Conservation (phyloP, 1,139 yeast genomes). For the Hyphopichia wangnamkhiaoensis region DNA sequence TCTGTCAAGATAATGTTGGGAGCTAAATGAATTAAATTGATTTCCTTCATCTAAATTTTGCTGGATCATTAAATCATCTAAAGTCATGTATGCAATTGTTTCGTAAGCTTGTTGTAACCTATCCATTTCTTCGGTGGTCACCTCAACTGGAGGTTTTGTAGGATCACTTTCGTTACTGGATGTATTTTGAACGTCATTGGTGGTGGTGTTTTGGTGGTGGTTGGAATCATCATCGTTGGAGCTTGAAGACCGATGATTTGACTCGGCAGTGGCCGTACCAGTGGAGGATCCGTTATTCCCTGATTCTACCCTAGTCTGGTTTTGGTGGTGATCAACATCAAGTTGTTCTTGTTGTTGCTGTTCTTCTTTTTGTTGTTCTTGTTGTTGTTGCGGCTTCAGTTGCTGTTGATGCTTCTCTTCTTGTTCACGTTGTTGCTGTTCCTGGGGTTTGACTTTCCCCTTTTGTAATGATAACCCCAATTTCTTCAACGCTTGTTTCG, state of each 20-base stretch:
- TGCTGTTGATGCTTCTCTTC: conserved; percentile 6
- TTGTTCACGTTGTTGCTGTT: conserved; percentile 8
- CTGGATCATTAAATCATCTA: conserved; percentile 39
- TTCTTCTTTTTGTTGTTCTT: background rate
- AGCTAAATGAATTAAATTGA: conserved; percentile 35
- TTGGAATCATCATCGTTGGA: no score
- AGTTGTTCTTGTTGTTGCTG: background rate
- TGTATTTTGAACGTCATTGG: no score
- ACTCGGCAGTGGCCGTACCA: no score
- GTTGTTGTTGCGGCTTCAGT: background rate
- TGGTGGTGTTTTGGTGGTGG: no score
- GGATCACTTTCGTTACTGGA: no score
- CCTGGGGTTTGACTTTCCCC: conserved; percentile 25
- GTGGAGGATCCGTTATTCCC: no score
- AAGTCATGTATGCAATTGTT: conserved; percentile 40
- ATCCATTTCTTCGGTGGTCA: conserved; percentile 6
- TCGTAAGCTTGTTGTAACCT: conserved; percentile 24
- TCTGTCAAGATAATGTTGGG: conserved; percentile 41
- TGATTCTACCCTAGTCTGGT: no score
- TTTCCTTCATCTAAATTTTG: conserved; percentile 38
- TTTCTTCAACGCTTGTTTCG: conserved; percentile 27
- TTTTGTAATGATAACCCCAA: conserved; percentile 31
- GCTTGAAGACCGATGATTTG: no score
- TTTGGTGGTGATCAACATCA: background rate
- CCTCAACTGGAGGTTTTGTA: conserved; percentile 3